Percentiles rank a stretch among this genome's conserved stretches.
Conservation (phyloP, 2,329 filamentous ascomycete species). For the Stenocarpella maydis region DNA sequence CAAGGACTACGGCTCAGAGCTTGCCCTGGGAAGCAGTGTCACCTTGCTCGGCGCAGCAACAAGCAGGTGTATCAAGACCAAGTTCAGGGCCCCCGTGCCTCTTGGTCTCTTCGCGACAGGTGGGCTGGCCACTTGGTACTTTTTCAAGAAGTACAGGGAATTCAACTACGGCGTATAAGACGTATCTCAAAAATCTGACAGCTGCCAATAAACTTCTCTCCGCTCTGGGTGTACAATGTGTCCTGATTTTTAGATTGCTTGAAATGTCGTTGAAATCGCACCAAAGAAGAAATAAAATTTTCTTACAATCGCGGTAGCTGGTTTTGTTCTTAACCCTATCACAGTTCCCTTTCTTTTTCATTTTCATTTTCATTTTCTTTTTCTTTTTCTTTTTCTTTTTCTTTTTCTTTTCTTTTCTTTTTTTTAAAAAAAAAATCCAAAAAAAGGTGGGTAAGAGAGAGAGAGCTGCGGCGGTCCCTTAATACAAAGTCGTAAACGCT, state of each 20-base stretch:
- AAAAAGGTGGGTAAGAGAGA: too few species aligned
- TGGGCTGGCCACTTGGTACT: constrained; percentile 50
- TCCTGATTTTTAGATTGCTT: background rate
- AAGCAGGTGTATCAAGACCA: constrained; percentile 50
- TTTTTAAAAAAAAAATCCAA: too few species aligned
- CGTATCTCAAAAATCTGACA: background rate
- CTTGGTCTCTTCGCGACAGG: constrained; percentile 46
- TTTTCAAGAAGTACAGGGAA: constrained; percentile 52
- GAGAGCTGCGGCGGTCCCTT: too few species aligned
- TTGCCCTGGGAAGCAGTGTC: constrained; percentile 51
- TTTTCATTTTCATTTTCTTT: too few species aligned
- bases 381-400: too few species aligned
- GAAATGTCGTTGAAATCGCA: background rate
- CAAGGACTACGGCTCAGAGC: constrained; percentile 52
- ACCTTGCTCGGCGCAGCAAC: constrained; percentile 48
- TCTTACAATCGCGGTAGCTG: too few species aligned
- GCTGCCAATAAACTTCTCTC: background rate
- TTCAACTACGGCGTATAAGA: constrained; percentile 49
- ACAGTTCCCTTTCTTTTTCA: too few species aligned
- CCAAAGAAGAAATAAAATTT: too few species aligned
- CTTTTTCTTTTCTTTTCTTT: too few species aligned
- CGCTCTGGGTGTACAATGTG: background rate
- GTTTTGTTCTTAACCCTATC: too few species aligned
- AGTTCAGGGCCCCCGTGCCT: constrained; percentile 47
- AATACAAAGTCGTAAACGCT: too few species aligned